These are phyloP conservation scores for Aspergillus calidoustus DNA, from an alignment of 2,329 filamentous ascomycete species.

Conservation along the genomic window DNA sequence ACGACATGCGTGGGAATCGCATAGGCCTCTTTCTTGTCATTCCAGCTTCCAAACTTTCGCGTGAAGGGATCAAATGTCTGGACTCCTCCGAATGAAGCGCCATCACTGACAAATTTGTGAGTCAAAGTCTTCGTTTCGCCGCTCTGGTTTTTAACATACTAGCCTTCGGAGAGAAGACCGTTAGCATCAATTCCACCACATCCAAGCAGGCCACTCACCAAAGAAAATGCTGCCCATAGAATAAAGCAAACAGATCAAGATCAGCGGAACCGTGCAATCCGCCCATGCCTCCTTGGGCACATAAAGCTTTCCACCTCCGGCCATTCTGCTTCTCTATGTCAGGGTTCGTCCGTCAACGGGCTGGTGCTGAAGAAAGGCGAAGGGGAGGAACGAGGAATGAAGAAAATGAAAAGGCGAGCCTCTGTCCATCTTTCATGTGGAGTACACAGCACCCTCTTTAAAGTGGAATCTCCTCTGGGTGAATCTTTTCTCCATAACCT, in stretches of 20 bases:
- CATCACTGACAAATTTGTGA: background rate
- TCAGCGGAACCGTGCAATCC: background rate
- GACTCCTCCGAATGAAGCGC: conserved; percentile 2
- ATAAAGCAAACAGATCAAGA: background rate
- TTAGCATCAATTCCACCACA: no score
- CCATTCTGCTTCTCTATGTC: background rate
- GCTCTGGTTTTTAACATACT: background rate
- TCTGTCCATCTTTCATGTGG: no score
- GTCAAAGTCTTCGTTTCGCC: no score
- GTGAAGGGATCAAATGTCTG: background rate
- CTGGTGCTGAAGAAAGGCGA: no score
- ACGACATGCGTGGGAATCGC: background rate
- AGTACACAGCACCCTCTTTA: no score
- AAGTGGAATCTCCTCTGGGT: no score
- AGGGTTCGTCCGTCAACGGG: no score
- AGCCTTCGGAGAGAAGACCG: background rate
- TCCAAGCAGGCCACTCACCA: background rate
- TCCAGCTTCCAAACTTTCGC: background rate
- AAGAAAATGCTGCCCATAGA: conserved; percentile 1
- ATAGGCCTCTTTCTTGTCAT: background rate
- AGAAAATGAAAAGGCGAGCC: no score
- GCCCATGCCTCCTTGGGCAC: background rate
- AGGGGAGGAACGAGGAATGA: no score
- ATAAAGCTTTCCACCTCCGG: conserved; percentile 1
- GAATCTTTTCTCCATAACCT: no score